Percentiles rank a stretch among this genome's conserved stretches.
These are phyloP conservation scores for Lindgomyces ingoldianus DNA, from an alignment of 495 filamentous ascomycete genomes.

Conservation along the genomic window DNA sequence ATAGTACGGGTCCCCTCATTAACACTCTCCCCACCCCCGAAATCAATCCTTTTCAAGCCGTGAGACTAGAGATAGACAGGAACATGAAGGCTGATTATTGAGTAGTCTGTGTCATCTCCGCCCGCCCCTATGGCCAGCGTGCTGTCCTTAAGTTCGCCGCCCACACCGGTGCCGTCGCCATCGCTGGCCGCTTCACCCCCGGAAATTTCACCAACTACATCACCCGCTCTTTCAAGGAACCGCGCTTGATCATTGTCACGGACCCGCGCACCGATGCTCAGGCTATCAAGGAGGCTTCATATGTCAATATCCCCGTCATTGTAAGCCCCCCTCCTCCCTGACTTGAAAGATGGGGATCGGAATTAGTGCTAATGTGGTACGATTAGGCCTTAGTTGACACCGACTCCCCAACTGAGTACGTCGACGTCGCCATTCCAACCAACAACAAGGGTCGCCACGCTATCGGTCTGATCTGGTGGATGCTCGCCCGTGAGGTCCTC, in stretches of 20 bases:
- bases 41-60: too few species aligned
- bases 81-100: too few species aligned
- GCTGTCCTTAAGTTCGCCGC: conserved; percentile 98
- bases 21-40: too few species aligned
- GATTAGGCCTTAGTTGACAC: conserved; percentile 82
- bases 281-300: conserved; percentile 99
- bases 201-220: conserved; percentile 99
- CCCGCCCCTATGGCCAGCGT: conserved; percentile 98
- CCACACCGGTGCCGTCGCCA: conserved; percentile 95
- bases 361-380: too few species aligned
- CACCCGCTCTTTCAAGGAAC: conserved; percentile 99
- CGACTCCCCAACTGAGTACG: conserved; percentile 98
- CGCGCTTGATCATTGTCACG: conserved; percentile 98
- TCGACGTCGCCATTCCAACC: conserved; percentile 98
- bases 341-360: background rate
- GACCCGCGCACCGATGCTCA: conserved; percentile 99
- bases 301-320: conserved; percentile 99
- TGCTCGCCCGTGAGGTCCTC: conserved; percentile 98
- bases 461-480: conserved; percentile 98
- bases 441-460: conserved; percentile 99
- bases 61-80: background rate
- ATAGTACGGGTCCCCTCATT: too few species aligned
- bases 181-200: conserved; percentile 98
- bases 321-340: conserved; percentile 40
- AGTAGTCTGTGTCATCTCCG: conserved; percentile 90